Evolutionary conservation across 1,139 yeast species (phyloP).

Genomic region (Lodderomyces margitis): DNA sequence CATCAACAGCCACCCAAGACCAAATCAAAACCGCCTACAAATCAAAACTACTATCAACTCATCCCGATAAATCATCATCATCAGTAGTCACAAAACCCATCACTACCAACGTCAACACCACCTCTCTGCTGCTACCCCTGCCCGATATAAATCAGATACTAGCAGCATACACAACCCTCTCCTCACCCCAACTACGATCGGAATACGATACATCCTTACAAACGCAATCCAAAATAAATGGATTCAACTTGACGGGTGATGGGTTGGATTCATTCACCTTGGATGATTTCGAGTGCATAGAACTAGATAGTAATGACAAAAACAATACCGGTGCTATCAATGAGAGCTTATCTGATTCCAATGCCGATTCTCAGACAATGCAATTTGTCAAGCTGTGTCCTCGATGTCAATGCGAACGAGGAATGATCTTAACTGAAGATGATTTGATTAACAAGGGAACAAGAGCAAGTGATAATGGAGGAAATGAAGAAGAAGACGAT

Average conservation of each 20-base stretch:
- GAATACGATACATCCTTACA: constrained; percentile 50
- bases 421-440: constrained; percentile 58
- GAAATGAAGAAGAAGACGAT: constrained; percentile 35
- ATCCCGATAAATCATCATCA: constrained; percentile 71
- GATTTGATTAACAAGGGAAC: constrained; percentile 35
- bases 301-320: constrained; percentile 31
- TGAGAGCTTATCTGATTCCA: no score
- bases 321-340: no score
- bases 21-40: constrained; percentile 65
- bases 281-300: constrained; percentile 52
- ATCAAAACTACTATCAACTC: constrained; percentile 54
- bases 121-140: constrained; percentile 25
- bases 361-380: no score
- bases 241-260: constrained; percentile 54
- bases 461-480: constrained; percentile 43
- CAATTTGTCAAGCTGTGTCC: constrained; percentile 55
- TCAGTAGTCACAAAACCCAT: no score
- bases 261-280: constrained; percentile 67
- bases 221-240: constrained; percentile 41
- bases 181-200: constrained; percentile 34
- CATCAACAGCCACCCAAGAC: constrained; percentile 7
- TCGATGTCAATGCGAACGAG: constrained; percentile 57
- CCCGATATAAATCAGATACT: constrained; percentile 19
- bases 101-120: constrained; percentile 14
- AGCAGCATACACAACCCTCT: constrained; percentile 42